Base-by-base conservation (phyloP, 352 stramenopile genomes). In the Phytophthora sojae region DNA sequence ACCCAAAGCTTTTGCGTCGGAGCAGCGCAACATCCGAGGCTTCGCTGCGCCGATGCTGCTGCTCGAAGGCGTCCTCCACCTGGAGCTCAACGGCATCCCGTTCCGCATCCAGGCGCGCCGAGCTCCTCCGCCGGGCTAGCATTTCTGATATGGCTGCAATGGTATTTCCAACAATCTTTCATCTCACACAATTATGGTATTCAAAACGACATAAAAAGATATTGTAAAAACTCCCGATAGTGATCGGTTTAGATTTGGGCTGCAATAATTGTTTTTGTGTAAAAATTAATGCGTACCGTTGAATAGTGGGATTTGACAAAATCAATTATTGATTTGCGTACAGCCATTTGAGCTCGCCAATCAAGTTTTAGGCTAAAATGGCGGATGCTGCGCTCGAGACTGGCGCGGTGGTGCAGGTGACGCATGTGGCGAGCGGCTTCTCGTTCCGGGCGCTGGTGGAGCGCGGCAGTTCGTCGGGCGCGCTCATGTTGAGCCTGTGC, bases 391-490 rank as follows among this genome's bases (percentile, higher is more conserved):
- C 25, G 39, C 60, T 91, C 3, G 80, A 89, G 69, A 94, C 84
- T 8, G 84, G 84, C 12, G 71, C 76, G 21, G 74, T 94, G 35
- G 80, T 94, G 50, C 79, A 91, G 64, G 73, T 83, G 57, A 76
- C 74, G 32, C 86, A 92, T 56, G 75, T 67, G 59, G 49, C 26
- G 21, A 82, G 81, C 54, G 21, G 64, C 50, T 70, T 80, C 42
- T 78, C 76, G 37, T 83, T 94, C 44, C 75, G 67, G 12, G 80
- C 84, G 59, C 68, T 92, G 11, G 53, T 91, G 12, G 84, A 91
- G 55, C 79, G 69, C 52, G 78, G 73, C 44, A 57, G 64, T 29
- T 82, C 66, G 23, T 63, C 67, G 19, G 37, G 25, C 17, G 42
- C 57, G 17, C 66, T 75, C 53, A 67, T 72, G n/a, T 65, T 90